Percentiles rank a stretch among this genome's conserved stretches.
phyloP scores from a whole-genome alignment of 2,329 filamentous ascomycete genomes.

The Clarireedia sp. region DNA sequence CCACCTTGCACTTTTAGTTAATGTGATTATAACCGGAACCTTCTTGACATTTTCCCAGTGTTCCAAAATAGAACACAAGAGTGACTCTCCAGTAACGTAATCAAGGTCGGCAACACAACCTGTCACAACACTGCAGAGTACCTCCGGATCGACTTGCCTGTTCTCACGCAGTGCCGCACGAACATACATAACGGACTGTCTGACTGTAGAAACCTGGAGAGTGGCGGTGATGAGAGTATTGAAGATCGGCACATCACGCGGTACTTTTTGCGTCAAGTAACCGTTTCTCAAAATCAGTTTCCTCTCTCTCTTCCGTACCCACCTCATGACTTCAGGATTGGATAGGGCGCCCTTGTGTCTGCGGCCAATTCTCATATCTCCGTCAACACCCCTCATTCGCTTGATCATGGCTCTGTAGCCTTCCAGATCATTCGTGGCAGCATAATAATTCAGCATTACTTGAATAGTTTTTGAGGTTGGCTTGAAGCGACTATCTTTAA shows the following conservation, averaged over 20 bases:
- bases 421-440: slow-evolving; percentile 15
- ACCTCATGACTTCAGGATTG: slow-evolving; percentile 12
- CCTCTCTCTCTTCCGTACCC: slow-evolving; percentile 17
- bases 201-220: slow-evolving; percentile 17
- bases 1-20: slow-evolving; percentile 14
- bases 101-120: slow-evolving; percentile 20
- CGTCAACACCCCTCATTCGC: slow-evolving; percentile 22
- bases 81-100: slow-evolving; percentile 15
- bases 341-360: not conserved
- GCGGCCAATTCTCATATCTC: slow-evolving; percentile 10
- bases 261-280: slow-evolving; percentile 19
- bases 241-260: slow-evolving; percentile 22
- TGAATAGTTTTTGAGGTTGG: slow-evolving; percentile 21
- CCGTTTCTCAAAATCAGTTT: slow-evolving; percentile 16
- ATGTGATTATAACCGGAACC: slow-evolving; percentile 6
- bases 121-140: slow-evolving; percentile 18
- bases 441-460: slow-evolving; percentile 28
- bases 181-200: slow-evolving; percentile 20
- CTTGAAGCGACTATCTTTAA: slow-evolving; percentile 31
- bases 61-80: slow-evolving; percentile 20
- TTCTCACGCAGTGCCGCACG: slow-evolving; percentile 24
- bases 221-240: slow-evolving; percentile 24
- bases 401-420: slow-evolving; percentile 22
- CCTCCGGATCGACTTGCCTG: slow-evolving; percentile 14
- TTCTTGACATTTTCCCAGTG: slow-evolving; percentile 14